Percentiles rank a stretch among this genome's conserved stretches.
Evolutionary conservation across 352 stramenopile genomes (phyloP).

Genomic region (Pythium rhizo-oryzae): DNA sequence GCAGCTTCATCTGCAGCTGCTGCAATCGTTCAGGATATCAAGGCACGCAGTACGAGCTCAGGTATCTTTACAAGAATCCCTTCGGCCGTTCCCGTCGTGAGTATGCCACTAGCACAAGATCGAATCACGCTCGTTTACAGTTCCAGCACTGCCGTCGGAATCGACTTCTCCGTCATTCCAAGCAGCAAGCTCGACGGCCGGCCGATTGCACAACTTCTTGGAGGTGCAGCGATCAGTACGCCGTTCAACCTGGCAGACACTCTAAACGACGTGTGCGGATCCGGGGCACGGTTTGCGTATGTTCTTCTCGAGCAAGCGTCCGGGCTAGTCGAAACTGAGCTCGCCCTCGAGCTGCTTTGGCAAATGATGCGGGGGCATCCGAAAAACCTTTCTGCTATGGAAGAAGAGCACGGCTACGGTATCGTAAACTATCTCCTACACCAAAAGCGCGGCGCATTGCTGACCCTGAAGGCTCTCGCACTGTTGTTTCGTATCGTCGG

Average conservation of each 20-base stretch:
- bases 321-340: constrained; percentile 45
- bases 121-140: constrained; percentile 58
- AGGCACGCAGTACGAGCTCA: constrained; percentile 35
- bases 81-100: constrained; percentile 50
- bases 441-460: constrained; percentile 42
- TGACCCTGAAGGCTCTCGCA: constrained; percentile 40
- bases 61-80: constrained; percentile 61
- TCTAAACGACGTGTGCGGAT: constrained; percentile 49
- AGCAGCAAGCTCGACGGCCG: constrained; percentile 56
- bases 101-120: constrained; percentile 50
- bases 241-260: constrained; percentile 40
- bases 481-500: constrained; percentile 60
- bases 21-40: constrained; percentile 75
- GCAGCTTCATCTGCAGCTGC: constrained; percentile 63
- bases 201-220: constrained; percentile 59
- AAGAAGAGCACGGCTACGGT: constrained; percentile 73
- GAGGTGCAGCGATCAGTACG: constrained; percentile 34
- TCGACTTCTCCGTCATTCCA: constrained; percentile 49
- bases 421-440: constrained; percentile 72
- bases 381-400: constrained; percentile 59
- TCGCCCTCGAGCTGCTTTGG: constrained; percentile 45
- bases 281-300: constrained; percentile 58
- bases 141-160: constrained; percentile 36
- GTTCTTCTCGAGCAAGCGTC: constrained; percentile 49
- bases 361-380: constrained; percentile 38